phyloP scores from a whole-genome alignment of 2,329 filamentous ascomycete genomes.

The Talaromyces marneffei region DNA sequence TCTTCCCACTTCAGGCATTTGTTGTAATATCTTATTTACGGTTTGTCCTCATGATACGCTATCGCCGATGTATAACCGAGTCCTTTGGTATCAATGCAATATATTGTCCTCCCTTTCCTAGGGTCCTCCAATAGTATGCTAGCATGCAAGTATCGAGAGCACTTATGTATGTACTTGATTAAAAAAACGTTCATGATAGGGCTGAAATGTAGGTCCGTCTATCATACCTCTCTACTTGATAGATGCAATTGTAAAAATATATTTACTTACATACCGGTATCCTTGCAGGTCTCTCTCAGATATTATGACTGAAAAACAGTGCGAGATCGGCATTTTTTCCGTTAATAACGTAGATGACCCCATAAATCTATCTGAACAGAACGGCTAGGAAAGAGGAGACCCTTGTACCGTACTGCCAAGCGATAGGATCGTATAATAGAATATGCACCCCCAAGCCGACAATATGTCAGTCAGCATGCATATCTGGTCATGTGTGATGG shows the following conservation, averaged over 20 bases:
- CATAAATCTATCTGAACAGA: not conserved
- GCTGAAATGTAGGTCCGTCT: not conserved
- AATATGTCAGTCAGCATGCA: conserved; percentile 5
- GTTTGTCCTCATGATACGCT: not conserved
- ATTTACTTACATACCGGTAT: not conserved
- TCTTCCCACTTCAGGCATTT: not conserved
- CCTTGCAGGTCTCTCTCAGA: not conserved
- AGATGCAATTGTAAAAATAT: not conserved
- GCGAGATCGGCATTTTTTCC: not conserved
- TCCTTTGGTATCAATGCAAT: not conserved
- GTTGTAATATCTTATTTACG: not conserved
- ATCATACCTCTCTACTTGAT: not conserved
- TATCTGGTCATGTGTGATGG: conserved; percentile 4
- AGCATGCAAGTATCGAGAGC: not conserved
- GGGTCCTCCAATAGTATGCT: not conserved
- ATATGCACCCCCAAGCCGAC: not conserved
- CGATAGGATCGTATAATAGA: not conserved
- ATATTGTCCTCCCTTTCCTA: not conserved
- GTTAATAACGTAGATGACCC: not conserved
- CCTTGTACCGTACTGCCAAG: not conserved
- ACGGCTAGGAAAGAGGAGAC: not conserved
- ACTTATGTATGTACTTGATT: not conserved
- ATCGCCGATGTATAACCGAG: not conserved
- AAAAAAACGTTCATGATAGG: not conserved
- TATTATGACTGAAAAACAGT: not conserved